Evolutionary conservation across 805 yeast genomes (phyloP), one percentile per base, ranked within the genome.

Genomic region (Yamadazyma ubonensis): DNA sequence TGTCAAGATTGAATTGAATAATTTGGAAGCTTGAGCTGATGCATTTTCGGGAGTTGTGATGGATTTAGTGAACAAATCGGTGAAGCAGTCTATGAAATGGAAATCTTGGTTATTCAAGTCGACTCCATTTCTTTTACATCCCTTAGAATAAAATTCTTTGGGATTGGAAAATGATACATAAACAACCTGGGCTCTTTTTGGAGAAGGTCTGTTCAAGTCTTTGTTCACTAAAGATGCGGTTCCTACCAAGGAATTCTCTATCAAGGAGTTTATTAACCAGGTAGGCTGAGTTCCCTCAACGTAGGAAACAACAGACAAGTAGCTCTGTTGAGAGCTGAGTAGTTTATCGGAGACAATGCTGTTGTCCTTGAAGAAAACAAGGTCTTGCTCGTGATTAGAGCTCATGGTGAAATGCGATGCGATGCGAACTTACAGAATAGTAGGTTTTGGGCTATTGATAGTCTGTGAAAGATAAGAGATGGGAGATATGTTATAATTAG

Each of bases 211-310:
- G 12, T 33, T 46, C 16, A 58, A 46, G 36, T 61, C 71, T 33
- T 53, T 49, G 42, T 64, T 58, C 36, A 63, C 73, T 68, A 49
- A 68, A 29, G 39, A 66, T 50, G 62, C 70, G 34, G 79, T 71
- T 4, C 80, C 84, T 12, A 60, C 50, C 11, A 78, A 45, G 18
- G 68, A 59, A 25, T 68, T 70, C 49, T 83, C 87, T 6, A 81
- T 59, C 16, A 83, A 54, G 2, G 80, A 70, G 39, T 70, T 71
- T 3, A 73, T 52, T 27, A 84, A 62, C 91, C 91, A 84, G 5
- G 76, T 57, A 2, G 90, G 79, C 19, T 77, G 70, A 0, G 85
- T 81, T 0, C 83, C 80, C 39, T 59, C 67, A 3, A 50, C 49
- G 39, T 67, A 62, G 1, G 70, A 51, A 6, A 69, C 53, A 3